Base-by-base conservation (phyloP, 2,329 filamentous ascomycete genomes). In the Trichophyton verrucosum region DNA sequence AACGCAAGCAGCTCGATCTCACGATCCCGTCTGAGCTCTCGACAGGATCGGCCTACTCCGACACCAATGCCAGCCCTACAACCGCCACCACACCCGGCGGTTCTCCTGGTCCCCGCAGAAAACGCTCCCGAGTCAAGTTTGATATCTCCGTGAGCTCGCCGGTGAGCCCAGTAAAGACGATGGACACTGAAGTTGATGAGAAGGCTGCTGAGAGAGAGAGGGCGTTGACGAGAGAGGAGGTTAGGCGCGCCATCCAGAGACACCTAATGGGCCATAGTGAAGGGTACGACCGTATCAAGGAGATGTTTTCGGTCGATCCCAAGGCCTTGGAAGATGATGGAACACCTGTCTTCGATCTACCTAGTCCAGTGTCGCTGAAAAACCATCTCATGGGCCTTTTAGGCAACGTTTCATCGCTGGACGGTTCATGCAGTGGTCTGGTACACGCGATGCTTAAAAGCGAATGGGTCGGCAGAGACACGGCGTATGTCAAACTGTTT, bases 381-480 rank as follows among this genome's bases (percentile, higher is more conserved):
- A 80, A 83, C 67, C 83, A 86, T 69, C 70, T 86, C 59, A 69
- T 81, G 61, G 83, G 81, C n/a, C 73, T 86, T 57, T 74, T 79
- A 62, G 77, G 79, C n/a, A 80, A 81, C 63, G 77, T 83, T 24
- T 80, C 79, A 51, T 71, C 77, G 58, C 75, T 86, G 58, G 77
- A 81, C 65, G 78, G 79, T 61, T 78, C 77, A 59, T 85, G 82
- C 71, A 78, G 78, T 58, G 79, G 81, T 47, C 72, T 86, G 11
- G 82, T 86, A 40, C 75, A 81, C 63, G 79, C 82, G 7, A 74
- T 85, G 8, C 71, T 86, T 62, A 76, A 80, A 64, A 81, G 81
- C 63, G 77, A 81, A 66, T 86, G 84, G 84, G 73, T 85, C 42
- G 82, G 81, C 51, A 78, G 83, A 61, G 82, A 85, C 63, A 81